Evolutionary conservation across 2,329 filamentous ascomycete species (phyloP).

Genomic region (Exophiala calicioides): DNA sequence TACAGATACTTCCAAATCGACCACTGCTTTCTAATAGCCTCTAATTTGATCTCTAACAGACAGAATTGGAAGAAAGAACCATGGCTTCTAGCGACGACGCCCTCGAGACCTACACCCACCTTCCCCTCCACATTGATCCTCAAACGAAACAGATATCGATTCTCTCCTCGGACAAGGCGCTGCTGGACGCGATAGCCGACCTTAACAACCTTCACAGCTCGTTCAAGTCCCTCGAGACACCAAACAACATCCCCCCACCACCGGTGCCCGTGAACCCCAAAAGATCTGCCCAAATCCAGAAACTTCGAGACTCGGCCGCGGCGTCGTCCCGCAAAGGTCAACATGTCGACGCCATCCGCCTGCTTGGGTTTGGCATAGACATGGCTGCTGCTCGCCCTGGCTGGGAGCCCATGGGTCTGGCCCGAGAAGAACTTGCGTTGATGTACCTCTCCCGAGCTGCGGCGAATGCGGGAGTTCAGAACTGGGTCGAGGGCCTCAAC

Average conservation of each 20-base stretch:
- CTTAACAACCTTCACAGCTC: slow-evolving; percentile 78
- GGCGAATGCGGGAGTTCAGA: slow-evolving; percentile 78
- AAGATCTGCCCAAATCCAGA: slow-evolving; percentile 80
- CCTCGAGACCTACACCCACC: slow-evolving; percentile 65
- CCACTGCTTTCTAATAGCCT: neutral
- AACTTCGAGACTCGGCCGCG: slow-evolving; percentile 88
- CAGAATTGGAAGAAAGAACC: too few relatives aligned
- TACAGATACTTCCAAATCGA: neutral
- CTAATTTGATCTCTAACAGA: neutral
- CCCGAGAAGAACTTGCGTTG: slow-evolving; percentile 78
- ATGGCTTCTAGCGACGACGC: slow-evolving; percentile 31
- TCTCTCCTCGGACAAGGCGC: slow-evolving; percentile 49
- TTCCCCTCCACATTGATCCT: slow-evolving; percentile 81
- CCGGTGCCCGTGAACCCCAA: slow-evolving; percentile 92
- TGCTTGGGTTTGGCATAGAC: slow-evolving; percentile 83
- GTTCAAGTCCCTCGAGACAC: slow-evolving; percentile 65
- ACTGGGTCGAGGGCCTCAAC: slow-evolving; percentile 81
- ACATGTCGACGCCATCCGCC: slow-evolving; percentile 72
- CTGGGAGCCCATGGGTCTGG: slow-evolving; percentile 85
- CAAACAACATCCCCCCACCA: slow-evolving; percentile 72
- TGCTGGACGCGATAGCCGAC: slow-evolving; percentile 66
- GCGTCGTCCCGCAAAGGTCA: slow-evolving; percentile 75
- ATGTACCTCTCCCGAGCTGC: slow-evolving; percentile 87
- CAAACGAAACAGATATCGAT: slow-evolving; percentile 71
- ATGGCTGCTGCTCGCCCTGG: slow-evolving; percentile 80